Evolutionary conservation across 495 filamentous ascomycete species (phyloP).

Genomic region (Apiosordaria backusii): DNA sequence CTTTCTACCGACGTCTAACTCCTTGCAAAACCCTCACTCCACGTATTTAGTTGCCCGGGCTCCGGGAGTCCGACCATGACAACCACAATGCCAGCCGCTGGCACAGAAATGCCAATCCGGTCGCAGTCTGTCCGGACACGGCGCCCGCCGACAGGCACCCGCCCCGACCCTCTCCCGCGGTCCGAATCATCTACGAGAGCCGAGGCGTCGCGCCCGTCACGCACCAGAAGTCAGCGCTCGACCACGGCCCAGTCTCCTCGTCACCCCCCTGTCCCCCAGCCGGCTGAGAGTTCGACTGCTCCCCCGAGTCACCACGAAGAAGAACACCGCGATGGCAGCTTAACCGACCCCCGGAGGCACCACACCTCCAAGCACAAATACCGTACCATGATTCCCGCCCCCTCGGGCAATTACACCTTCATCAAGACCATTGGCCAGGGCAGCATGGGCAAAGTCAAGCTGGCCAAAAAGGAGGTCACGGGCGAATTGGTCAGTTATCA

Average conservation of each 20-base stretch:
- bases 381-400: conserved; percentile 77
- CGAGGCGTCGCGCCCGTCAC: conserved; percentile 43
- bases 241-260: conserved; percentile 24
- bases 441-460: conserved; percentile 95
- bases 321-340: conserved; percentile 38
- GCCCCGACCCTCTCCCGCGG: conserved; percentile 30
- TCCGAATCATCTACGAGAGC: conserved; percentile 35
- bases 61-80: conserved; percentile 23
- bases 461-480: conserved; percentile 75
- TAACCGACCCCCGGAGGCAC: conserved; percentile 39
- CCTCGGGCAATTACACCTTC: conserved; percentile 83
- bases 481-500: conserved; percentile 72
- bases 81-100: conserved; percentile 26
- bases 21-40: background rate
- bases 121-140: conserved; percentile 37
- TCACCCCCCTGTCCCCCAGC: conserved; percentile 20
- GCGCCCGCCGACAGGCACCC: conserved; percentile 32
- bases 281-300: conserved; percentile 52
- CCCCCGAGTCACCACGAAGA: conserved; percentile 47
- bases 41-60: background rate
- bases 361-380: conserved; percentile 53
- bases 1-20: background rate
- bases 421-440: conserved; percentile 97
- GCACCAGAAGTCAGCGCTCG: conserved; percentile 40
- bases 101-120: conserved; percentile 34